Conservation (phyloP, 257 asterid genomes). For the Voacanga thouarsii region DNA sequence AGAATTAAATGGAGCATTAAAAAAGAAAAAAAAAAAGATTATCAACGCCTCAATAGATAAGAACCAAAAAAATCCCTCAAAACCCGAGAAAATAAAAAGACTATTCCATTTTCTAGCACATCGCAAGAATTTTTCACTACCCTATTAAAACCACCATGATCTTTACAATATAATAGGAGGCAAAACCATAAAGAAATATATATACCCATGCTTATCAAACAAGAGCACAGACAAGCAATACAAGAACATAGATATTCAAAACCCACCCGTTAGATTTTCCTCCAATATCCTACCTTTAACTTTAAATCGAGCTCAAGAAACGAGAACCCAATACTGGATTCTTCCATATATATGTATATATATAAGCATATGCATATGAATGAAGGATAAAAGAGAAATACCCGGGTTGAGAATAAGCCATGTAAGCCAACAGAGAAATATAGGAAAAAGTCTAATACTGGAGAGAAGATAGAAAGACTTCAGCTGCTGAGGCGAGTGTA, state of each 20-base stretch:
- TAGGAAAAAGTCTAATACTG: neutral
- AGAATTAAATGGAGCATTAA: neutral
- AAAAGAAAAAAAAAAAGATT: neutral
- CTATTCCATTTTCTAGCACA: neutral
- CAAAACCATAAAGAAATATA: neutral
- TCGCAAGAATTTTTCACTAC: too few relatives aligned
- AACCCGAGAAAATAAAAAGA: too few relatives aligned
- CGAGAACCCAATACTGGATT: neutral
- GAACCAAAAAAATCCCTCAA: neutral
- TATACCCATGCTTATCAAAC: neutral
- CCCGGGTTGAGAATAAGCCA: neutral
- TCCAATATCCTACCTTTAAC: neutral
- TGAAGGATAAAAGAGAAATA: neutral
- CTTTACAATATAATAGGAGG: neutral
- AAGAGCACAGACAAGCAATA: neutral
- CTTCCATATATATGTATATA: neutral
- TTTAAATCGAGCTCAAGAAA: slow-evolving; percentile 1
- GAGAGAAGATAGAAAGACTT: neutral
- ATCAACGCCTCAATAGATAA: neutral
- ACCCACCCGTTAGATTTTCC: neutral
- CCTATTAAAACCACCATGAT: neutral
- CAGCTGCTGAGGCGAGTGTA: neutral
- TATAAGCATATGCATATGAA: neutral
- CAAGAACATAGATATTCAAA: neutral
- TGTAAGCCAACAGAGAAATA: neutral